Evolutionary conservation across 148 eudicot genomes (phyloP).

Genomic region (Silene latifolia): DNA sequence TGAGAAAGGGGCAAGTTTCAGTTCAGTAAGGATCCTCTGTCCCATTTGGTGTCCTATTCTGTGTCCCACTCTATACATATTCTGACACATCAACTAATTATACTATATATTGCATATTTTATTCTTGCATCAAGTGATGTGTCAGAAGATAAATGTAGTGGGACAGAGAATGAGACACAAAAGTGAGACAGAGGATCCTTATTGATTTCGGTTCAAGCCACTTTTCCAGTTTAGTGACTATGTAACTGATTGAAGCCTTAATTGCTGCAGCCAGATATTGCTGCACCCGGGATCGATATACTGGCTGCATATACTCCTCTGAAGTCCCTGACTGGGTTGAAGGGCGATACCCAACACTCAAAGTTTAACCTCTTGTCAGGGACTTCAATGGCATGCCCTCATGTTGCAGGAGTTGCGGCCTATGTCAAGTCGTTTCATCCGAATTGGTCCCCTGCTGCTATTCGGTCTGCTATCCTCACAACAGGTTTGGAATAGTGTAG

Average conservation of each 20-base stretch:
- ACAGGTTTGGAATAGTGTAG: conserved; percentile 37
- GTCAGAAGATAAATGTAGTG: no score
- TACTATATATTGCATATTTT: no score
- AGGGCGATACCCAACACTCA: conserved; percentile 67
- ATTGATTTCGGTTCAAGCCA: no score
- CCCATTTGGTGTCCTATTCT: no score
- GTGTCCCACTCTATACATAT: no score
- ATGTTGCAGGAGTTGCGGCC: conserved; percentile 74
- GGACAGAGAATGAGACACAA: no score
- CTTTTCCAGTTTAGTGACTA: no score
- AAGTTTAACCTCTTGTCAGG: conserved; percentile 85
- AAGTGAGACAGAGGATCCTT: no score
- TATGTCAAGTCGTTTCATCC: conserved; percentile 86
- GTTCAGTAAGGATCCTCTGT: no score
- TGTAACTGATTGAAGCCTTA: background rate
- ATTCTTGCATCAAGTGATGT: no score
- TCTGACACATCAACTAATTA: no score
- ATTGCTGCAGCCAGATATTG: conserved; percentile 69
- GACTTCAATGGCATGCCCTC: conserved; percentile 94
- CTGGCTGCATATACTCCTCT: conserved; percentile 82
- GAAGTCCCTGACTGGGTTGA: conserved; percentile 59
- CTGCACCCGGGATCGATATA: conserved; percentile 89
- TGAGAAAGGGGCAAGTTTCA: no score
- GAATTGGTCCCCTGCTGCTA: conserved; percentile 77
- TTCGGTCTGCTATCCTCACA: conserved; percentile 79